Base-by-base conservation (phyloP, 2,329 filamentous ascomycete genomes). In the Phyllosticta paracitricarpa region DNA sequence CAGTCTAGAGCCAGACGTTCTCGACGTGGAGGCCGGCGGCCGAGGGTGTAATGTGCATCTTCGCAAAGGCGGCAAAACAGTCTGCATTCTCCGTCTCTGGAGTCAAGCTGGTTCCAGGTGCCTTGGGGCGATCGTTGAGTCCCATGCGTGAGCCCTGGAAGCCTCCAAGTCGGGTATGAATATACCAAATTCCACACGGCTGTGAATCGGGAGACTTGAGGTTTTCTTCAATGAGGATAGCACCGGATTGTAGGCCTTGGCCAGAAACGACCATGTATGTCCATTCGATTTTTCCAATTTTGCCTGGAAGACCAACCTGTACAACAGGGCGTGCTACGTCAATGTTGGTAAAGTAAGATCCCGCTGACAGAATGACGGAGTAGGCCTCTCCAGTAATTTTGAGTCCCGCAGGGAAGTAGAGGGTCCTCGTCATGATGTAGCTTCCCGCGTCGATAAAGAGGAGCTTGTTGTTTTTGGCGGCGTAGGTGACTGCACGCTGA, bases 1-100 rank as follows among this genome's bases (percentile, higher is more conserved):
- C 84, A 30, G 91, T 87, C 92, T 92, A 97, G 73, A 89, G 86
- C 92, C 92, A 97, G 57, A 83, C 86, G 76, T 97, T 96, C 76
- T 96, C 91, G 61, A 96, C 78, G 74, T 96, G 95, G 51, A 86
- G 81, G 0, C 69, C 69, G 2, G 84, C 85, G 0, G 76, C 81
- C 12, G 77, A 75, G 54, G 76, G 72, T 3, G 83, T 84, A 56
- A 84, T 63, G 56, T 78, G 77, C 53, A 77, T 64, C 1, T 73
- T 67, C 68, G 78, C 65, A 65, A 91, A 96, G 5, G 89, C 82
- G 17, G 85, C 89, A 54, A 87, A 81, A 73, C 92, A 97, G 26
- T 83, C 76, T 1, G 81, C 68, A 65, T 87, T 84, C 54, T 87
- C 64, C 4, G 67, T 71, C 2, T 66, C 69, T 0, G 68, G 79